Evolutionary conservation across 768 basidiomycete species (phyloP), one percentile per base, ranked within the genome.

Genomic region (Lentinula boryana): DNA sequence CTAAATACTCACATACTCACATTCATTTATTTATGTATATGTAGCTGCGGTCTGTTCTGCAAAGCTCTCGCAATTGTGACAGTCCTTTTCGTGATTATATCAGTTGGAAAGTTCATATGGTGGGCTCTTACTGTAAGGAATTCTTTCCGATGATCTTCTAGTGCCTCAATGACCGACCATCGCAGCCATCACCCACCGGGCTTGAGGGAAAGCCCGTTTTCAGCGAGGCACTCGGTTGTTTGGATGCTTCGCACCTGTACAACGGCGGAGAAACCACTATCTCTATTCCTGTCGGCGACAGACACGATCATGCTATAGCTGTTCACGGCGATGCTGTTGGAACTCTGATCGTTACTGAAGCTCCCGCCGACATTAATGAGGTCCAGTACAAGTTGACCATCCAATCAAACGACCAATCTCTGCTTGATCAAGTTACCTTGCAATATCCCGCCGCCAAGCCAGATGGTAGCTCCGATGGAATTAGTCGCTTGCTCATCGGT

Each of bases 141-240:
- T 36, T 41, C 35, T 15, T 15, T 6, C 21, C 13, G 6, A n/a
- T 31, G 23, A 9, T 44, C 36, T 23, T 49, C 27, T 12, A 21
- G 27, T 16, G 49, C 48, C 56, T 61, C 36, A 50, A n/a, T 38
- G 36, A 21, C 56, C 15, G 52, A 56, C 21, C 4, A 23, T 18
- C 35, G 13, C 63, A 84, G 84, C 76, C 78, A 40, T 66, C 75
- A 0, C 78, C 79, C 1, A 80, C 80, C 41, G 82, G 82, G 10
- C 71, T 85, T 5, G 84, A 86, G 64, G 68, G 71, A n/a, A 81
- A 84, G 78, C 85, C 84, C 0, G 74, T 68, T 31, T 86, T 78
- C 72, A 78, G 81, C 69, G 76, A 70, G 3, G 81, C 81, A 5
- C 75, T 85, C 0, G 81, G 81, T 8, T 86, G 84, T 67, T 63